Evolutionary conservation across 2,329 filamentous ascomycete genomes (phyloP), one percentile per base, ranked within the genome.

Genomic region (Teratosphaeria epicoccoides): DNA sequence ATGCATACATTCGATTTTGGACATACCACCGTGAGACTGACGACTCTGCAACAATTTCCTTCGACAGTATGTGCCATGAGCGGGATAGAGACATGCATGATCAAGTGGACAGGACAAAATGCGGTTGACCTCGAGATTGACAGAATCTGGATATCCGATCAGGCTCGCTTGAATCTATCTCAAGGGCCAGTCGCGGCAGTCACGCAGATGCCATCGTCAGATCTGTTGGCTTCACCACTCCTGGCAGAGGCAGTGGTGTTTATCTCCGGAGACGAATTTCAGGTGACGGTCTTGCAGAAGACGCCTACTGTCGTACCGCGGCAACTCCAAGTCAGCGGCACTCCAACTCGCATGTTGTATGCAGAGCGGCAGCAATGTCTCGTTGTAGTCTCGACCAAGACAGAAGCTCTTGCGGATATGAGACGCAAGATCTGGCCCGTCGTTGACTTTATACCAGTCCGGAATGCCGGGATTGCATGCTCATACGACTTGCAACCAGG

Each of bases 401-500:
- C 66, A 6, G 66, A 71, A 45, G 63, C 68, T 52, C 61, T 62
- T 10, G 61, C 62, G 17, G 56, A 64, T 26, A 63, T 66, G 25
- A 67, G 65, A 50, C 63, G 71, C 20, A 59, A 65, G 25, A 55
- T 73, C 12, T 64, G 66, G 43, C 69, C 71, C n/a, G 57, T 59
- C 1, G 61, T 76, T 52, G 76, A 83, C 25, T 74, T 73, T 14
- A 76, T 66, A 9, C 57, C 64, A n/a, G 43, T 49, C 7, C 57
- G 58, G 44, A 50, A 45, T 17, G 52, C 43, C 7, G 17, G 47
- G 10, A 47, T 56, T 5, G 54, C 55, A 4, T 62, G 50, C 43
- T 51, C 51, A 1, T 57, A 61, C 49, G 56, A 77, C 3, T 70
- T 88, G 14, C 74, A 78, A 44, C 56, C 67, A 0, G 77, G 77